Evolutionary conservation across 1,284 basidiomycete genomes (phyloP), one percentile per base, ranked within the genome.

Genomic region (Melampsora medusae): DNA sequence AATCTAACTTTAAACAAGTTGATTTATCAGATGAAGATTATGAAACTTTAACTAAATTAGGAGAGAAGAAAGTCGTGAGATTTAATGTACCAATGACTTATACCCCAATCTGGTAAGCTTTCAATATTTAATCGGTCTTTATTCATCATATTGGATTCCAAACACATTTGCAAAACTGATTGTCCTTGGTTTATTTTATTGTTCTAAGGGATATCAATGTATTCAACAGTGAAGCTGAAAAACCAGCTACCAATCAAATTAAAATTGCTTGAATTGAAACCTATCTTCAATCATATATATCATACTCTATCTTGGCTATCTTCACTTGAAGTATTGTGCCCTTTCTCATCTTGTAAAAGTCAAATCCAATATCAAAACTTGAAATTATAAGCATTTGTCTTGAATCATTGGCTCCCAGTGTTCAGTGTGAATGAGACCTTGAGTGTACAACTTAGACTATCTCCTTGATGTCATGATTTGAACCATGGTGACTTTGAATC

Each of bases 1-100:
- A 81, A 77, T 79, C 70, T 77, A 83, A 83, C 79, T 82, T 82
- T 67, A 67, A 80, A 61, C 79, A 81, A 79, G 76, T 83, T 72
- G 79, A 81, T 46, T 78, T 83, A 25, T 78, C 77, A 31, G 79
- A 81, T 38, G 81, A 82, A 67, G 82, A 83, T 68, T 81, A 79
- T 78, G 69, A 80, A 33, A 64, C 66, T 46, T 17, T 76, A 16
- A 35, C 22, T 9, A 60, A 17, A 59, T 46, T 76, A 33, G 73
- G 56, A 25, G 61, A 76, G 25, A 76, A 76, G 25, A 69, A 68
- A 46, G 66, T 50, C 25, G 31, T 64, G 0, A 53, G 73, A n/a
- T 76, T 49, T 49, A 76, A 76, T 28, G 73, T 76, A 14, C 73
- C 73, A 22, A 60, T 76, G 25, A 76, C 66, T 14, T 76, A 76